Percentiles rank a stretch among this genome's conserved stretches.
phyloP scores from a whole-genome alignment of 1,284 basidiomycete species.

The Lentinus polychrous region DNA sequence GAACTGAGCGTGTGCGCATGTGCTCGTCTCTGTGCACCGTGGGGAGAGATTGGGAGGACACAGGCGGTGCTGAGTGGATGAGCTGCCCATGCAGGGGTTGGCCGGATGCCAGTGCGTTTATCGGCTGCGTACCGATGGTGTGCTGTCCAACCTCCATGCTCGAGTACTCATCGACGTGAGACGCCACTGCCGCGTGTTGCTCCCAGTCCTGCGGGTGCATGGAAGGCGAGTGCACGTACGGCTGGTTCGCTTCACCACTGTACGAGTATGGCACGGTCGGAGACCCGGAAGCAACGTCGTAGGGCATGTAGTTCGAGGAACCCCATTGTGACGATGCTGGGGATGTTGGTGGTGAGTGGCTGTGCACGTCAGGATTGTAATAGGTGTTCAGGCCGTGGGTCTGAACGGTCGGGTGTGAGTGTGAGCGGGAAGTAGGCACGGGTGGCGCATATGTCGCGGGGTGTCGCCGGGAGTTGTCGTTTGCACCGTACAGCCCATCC shows the following conservation, averaged over 20 bases:
- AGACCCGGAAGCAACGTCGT: conserved; percentile 7
- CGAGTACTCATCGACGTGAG: not conserved
- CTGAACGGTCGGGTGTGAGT: not conserved
- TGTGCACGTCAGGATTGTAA: not conserved
- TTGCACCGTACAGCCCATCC: not conserved
- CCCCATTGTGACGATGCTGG: conserved; percentile 5
- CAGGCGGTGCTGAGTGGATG: conserved; percentile 21
- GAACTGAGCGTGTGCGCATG: conserved; percentile 21
- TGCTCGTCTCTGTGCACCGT: conserved; percentile 21
- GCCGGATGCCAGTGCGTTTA: conserved; percentile 7
- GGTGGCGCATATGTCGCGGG: not conserved
- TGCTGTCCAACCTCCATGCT: not conserved
- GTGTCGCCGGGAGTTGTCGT: not conserved
- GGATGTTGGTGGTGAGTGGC: not conserved
- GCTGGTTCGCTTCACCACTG: conserved; percentile 7
- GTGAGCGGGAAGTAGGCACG: not conserved
- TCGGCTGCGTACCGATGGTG: not conserved
- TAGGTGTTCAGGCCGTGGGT: not conserved
- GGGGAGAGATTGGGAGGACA: conserved; percentile 17
- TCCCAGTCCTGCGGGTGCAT: conserved; percentile 10
- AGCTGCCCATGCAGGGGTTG: conserved; percentile 11
- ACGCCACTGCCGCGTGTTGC: not conserved
- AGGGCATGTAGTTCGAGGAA: conserved; percentile 5
- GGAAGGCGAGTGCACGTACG: conserved; percentile 1
- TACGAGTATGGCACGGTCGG: conserved; percentile 6